Conservation (phyloP, 805 yeast species). For the Hanseniaspora occidentalis region DNA sequence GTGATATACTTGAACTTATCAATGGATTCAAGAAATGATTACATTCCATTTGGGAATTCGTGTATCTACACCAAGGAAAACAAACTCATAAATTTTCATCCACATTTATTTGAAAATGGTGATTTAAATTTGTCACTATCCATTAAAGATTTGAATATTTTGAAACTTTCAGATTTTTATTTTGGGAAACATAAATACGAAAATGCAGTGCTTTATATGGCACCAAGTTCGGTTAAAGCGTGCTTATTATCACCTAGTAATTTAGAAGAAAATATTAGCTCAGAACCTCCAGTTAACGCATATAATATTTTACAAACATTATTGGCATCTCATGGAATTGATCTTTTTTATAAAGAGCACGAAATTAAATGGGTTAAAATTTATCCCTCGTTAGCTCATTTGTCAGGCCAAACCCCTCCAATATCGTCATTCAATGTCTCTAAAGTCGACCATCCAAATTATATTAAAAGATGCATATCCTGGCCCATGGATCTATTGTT, state of each 20-base stretch:
- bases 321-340: conserved; percentile 26
- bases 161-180: conserved; percentile 21
- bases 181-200: conserved; percentile 16
- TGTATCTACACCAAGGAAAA: conserved; percentile 19
- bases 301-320: conserved; percentile 27
- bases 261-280: conserved; percentile 24
- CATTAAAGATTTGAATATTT: conserved; percentile 22
- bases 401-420: conserved; percentile 55
- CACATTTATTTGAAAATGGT: conserved; percentile 34
- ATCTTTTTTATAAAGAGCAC: conserved; percentile 12
- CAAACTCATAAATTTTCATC: conserved; percentile 31
- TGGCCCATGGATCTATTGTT: conserved; percentile 68
- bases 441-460: no score
- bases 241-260: conserved; percentile 23
- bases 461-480: conserved; percentile 41
- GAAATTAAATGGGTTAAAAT: conserved; percentile 49
- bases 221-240: conserved; percentile 45
- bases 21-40: conserved; percentile 20
- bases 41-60: conserved; percentile 41
- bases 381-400: conserved; percentile 54
- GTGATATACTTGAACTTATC: conserved; percentile 25
- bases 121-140: conserved; percentile 29
- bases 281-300: conserved; percentile 31
- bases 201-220: conserved; percentile 32
- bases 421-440: conserved; percentile 42